These are phyloP conservation scores for Benincasa hispida DNA, from an alignment of 306 rosid genomes.

Conservation along the genomic window DNA sequence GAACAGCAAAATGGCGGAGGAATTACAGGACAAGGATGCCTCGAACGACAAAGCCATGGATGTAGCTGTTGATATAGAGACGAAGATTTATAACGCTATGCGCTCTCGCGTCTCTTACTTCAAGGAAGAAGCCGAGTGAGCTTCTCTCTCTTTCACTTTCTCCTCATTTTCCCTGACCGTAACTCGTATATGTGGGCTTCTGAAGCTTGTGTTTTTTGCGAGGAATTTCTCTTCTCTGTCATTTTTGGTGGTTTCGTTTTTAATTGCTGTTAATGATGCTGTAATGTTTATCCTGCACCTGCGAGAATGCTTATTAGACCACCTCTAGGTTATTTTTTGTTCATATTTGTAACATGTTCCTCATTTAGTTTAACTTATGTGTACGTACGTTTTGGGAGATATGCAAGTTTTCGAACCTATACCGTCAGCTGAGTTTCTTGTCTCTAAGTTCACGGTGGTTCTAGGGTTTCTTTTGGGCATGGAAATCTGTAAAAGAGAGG, in stretches of 20 bases:
- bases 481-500: not conserved
- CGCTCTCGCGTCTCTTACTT: conserved; percentile 51
- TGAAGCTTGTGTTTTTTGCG: not conserved
- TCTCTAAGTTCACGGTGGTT: not conserved
- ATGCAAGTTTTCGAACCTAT: not conserved
- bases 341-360: not conserved
- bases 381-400: not conserved
- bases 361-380: not conserved
- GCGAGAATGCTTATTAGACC: not conserved
- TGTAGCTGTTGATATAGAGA: conserved; percentile 25
- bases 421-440: not conserved
- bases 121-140: conserved; percentile 67
- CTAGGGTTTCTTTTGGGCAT: not conserved
- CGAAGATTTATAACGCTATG: conserved; percentile 48
- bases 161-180: not conserved
- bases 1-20: conserved; percentile 41
- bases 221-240: not conserved
- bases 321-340: not conserved
- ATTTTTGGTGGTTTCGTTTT: not conserved
- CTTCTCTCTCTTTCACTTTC: not conserved
- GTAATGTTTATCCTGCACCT: not conserved
- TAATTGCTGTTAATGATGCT: not conserved
- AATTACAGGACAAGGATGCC: conserved; percentile 22
- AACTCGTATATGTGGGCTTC: not conserved
- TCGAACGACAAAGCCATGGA: conserved; percentile 4